Evolutionary conservation across 495 filamentous ascomycete species (phyloP).

Genomic region (Hypoxylon lenormandii): DNA sequence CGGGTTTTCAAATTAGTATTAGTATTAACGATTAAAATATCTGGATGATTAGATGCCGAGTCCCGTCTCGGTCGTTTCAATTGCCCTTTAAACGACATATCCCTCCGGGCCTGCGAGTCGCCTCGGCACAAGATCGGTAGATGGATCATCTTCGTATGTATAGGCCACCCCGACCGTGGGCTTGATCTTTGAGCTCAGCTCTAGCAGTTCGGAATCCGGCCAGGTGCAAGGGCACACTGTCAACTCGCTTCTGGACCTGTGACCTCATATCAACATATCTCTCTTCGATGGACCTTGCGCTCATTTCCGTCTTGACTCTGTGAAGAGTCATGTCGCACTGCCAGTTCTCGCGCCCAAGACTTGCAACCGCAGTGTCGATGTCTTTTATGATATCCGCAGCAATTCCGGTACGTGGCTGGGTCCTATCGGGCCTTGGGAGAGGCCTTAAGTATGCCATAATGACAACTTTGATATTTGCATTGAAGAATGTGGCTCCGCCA

Average conservation of each 20-base stretch:
- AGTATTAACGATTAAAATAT: not conserved
- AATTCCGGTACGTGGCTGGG: conserved; percentile 54
- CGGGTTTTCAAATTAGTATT: not conserved
- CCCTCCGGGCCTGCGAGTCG: too few relatives aligned
- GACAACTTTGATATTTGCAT: conserved; percentile 61
- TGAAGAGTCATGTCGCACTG: conserved; percentile 53
- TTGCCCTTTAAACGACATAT: too few relatives aligned
- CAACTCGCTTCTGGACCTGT: conserved; percentile 63
- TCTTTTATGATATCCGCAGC: conserved; percentile 63
- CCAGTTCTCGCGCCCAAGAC: conserved; percentile 69
- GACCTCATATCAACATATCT: conserved; percentile 56
- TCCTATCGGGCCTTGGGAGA: conserved; percentile 50
- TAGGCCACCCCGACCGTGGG: conserved; percentile 56
- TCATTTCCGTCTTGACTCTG: conserved; percentile 46
- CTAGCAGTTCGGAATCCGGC: conserved; percentile 66
- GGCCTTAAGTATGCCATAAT: conserved; percentile 68
- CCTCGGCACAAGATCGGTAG: too few relatives aligned
- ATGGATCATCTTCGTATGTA: conserved; percentile 56
- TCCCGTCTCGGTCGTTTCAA: not conserved
- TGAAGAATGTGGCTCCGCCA: conserved; percentile 53
- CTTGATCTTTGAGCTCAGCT: conserved; percentile 63
- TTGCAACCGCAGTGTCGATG: conserved; percentile 60
- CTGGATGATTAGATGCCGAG: not conserved
- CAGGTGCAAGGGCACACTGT: conserved; percentile 66
- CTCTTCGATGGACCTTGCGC: conserved; percentile 49